Evolutionary conservation across 805 yeast species (phyloP), one percentile per base, ranked within the genome.

Genomic region (Starmerella vaccinii): DNA sequence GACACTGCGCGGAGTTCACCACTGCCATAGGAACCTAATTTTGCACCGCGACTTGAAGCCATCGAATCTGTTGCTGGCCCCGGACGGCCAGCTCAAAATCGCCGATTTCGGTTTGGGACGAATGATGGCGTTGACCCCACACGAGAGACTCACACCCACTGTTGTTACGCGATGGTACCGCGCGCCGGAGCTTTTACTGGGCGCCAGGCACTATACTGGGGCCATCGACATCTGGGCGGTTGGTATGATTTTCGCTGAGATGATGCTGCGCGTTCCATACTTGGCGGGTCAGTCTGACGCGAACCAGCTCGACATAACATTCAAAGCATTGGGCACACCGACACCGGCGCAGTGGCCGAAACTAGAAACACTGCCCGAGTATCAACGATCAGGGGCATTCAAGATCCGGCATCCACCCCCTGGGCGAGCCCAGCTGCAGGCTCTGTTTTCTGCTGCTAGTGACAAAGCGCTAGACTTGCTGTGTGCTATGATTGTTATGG

Each of bases 51-150:
- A 90, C 71, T 72, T 90, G 59, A 90, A 90, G 65, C 97, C 97
- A 13, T 86, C 85, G 65, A 92, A 92, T 67, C 72, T 92, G 68
- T 71, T 92, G 49, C 70, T 92, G 33, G 83, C 95, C 0, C 92
- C 95, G 0, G 77, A 76, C 53, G 98, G 99, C 0, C 80, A 83
- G 56, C 72, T 92, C 53, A 92, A 92, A 65, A 75, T 92, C 54
- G 98, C 98, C 2, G 99, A 92, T 85, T 92, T 92, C 71, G 98
- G 98, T 58, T 72, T 90, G 41, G 97, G 97, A 0, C 71, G 98
- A 55, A 77, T 89, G 2, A 70, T 86, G 51, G 90, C 94, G 0
- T 74, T 81, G 16, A 41, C 61, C 22, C 85, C 89, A 0, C 59
- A 61, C 42, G 77, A 80, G 41, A 77, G 79, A 52, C 70, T 92